Evolutionary conservation across 2,329 filamentous ascomycete species (phyloP), one percentile per base, ranked within the genome.

Genomic region (Pseudocercospora macadamiae): DNA sequence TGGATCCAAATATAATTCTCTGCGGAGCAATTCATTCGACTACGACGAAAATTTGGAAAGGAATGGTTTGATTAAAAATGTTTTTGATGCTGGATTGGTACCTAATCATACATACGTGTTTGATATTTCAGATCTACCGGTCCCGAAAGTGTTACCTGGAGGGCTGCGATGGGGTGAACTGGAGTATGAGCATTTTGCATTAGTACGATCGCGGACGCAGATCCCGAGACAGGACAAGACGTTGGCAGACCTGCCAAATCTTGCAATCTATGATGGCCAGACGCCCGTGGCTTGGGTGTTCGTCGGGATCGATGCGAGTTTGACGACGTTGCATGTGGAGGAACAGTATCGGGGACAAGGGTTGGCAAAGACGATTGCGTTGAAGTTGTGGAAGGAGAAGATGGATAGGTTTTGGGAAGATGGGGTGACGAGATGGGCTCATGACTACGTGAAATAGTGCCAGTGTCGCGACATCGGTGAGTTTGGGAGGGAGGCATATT

Each of bases 231-330:
- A 79, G 25, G 80, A 83, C 73, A 66, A 68, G 10, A 80, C 79
- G 9, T 61, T 81, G 53, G 63, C 75, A 37, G 69, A 72, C 26
- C 54, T 80, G 51, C 74, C 76, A 6, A 19, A 74, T 82, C 52
- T 71, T 16, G 70, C 67, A 3, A 67, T 73, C 44, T 72, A 61
- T 52, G 57, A 53, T 25, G 45, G 21, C 2, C 30, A 64, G 12
- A 80, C 74, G 1, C 82, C 85, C 0, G 74, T 90, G 4, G 84
- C 86, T 0, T 91, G 88, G 88, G 83, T 81, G 0, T 89, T 90
- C 54, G 66, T 78, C 74, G 86, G 84, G 0, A 75, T 82, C 2
- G 87, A 89, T 66, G 86, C 82, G 0, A 85, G 83, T n/a, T 70
- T 89, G 14, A 82, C 80, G 9, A 83, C 82, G 26, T 71, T 89